Conservation (phyloP, 352 stramenopile species). For the Plasmopara viticola region DNA sequence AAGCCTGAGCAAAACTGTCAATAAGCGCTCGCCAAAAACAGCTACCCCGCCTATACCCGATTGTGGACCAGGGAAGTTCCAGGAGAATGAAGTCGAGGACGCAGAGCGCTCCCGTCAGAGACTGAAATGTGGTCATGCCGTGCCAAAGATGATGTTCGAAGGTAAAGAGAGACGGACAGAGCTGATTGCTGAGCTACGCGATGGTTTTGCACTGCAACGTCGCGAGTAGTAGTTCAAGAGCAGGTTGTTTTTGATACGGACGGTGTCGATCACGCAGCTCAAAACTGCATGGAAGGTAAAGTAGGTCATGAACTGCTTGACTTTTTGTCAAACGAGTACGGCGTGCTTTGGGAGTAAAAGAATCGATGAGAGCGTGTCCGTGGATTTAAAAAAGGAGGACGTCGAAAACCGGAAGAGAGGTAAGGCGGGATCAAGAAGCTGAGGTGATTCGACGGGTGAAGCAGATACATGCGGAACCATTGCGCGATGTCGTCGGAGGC, state of each 20-base stretch:
- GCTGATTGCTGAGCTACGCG: too few species aligned
- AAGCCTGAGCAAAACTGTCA: slow-evolving; percentile 29
- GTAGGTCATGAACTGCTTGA: slow-evolving; percentile 85
- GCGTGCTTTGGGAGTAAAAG: slow-evolving; percentile 65
- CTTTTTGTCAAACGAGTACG: slow-evolving; percentile 85
- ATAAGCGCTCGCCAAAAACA: slow-evolving; percentile 38
- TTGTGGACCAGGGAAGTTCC: slow-evolving; percentile 34
- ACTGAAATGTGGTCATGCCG: slow-evolving; percentile 80
- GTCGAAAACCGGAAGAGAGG: slow-evolving; percentile 82
- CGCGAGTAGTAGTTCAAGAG: slow-evolving; percentile 12
- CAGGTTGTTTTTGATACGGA: slow-evolving; percentile 24
- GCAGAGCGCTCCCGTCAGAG: slow-evolving; percentile 83
- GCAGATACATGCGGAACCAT: slow-evolving; percentile 75
- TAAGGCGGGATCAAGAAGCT: slow-evolving; percentile 74
- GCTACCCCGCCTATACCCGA: slow-evolving; percentile 60
- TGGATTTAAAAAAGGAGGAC: slow-evolving; percentile 84
- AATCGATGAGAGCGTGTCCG: slow-evolving; percentile 51
- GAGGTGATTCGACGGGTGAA: slow-evolving; percentile 73
- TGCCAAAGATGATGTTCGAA: slow-evolving; percentile 94
- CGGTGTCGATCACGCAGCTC: slow-evolving; percentile 39
- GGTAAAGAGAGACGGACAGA: slow-evolving; percentile 80
- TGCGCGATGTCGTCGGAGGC: slow-evolving; percentile 54
- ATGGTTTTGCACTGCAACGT: slow-evolving; percentile 35
- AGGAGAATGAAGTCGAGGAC: slow-evolving; percentile 29
- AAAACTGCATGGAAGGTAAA: slow-evolving; percentile 78